phyloP scores from a whole-genome alignment of 441 rosid species.

The Capsella rubella region DNA sequence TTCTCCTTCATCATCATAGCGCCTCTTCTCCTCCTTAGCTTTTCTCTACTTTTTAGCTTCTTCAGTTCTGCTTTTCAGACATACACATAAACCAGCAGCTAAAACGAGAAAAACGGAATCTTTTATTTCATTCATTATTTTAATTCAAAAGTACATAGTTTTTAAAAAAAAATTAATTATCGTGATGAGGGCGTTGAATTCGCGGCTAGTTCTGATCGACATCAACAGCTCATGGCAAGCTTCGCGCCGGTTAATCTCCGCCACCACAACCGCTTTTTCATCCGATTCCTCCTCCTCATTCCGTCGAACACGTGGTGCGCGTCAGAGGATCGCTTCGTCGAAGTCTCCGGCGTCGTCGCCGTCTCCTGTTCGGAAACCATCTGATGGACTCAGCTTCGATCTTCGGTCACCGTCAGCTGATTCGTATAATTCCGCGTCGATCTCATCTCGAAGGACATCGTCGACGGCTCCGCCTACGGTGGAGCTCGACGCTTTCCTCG shows the following conservation, averaged over 20 bases:
- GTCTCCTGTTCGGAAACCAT: conserved; percentile 51
- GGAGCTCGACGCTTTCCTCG: conserved; percentile 77
- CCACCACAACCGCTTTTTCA: conserved; percentile 42
- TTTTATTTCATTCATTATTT: conserved; percentile 27
- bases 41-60: conserved; percentile 30
- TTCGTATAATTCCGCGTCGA: conserved; percentile 45
- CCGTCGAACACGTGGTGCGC: conserved; percentile 64
- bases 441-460: conserved; percentile 45
- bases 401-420: conserved; percentile 49
- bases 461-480: conserved; percentile 42
- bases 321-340: conserved; percentile 52
- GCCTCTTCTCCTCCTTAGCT: conserved; percentile 27
- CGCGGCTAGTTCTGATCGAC: conserved; percentile 73
- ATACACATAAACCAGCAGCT: not conserved
- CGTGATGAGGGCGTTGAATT: conserved; percentile 63
- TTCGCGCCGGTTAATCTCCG: conserved; percentile 57
- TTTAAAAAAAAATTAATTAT: not conserved
- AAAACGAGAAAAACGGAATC: conserved; percentile 8
- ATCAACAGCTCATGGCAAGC: conserved; percentile 75
- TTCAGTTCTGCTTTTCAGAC: conserved; percentile 15
- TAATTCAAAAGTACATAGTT: not conserved
- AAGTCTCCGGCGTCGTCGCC: conserved; percentile 46
- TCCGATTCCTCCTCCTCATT: conserved; percentile 61
- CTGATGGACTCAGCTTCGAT: conserved; percentile 66
- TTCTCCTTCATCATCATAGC: conserved; percentile 2